Conservation (phyloP, 768 basidiomycete species). For the Daedaleopsis nitida region DNA sequence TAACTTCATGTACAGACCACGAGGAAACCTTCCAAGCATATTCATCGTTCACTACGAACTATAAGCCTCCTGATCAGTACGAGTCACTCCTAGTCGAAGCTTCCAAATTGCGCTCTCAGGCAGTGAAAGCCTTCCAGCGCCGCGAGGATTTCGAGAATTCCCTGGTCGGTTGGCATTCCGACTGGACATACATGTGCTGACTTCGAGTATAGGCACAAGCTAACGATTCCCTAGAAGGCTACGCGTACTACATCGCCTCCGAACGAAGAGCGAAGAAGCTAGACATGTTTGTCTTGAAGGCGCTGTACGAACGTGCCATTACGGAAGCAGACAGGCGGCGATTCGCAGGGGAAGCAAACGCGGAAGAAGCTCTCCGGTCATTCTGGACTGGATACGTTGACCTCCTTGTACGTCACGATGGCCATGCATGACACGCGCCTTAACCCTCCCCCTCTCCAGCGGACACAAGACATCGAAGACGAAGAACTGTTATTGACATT, state of each 20-base stretch:
- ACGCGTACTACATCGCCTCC: conserved; percentile 59
- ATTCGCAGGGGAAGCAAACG: conserved; percentile 53
- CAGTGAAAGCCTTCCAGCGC: conserved; percentile 60
- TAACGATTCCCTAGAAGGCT: conserved; percentile 55
- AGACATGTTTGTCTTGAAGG: conserved; percentile 55
- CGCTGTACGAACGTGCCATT: conserved; percentile 75
- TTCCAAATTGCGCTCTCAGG: conserved; percentile 66
- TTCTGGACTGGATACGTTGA: conserved; percentile 82
- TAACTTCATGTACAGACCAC: conserved; percentile 48
- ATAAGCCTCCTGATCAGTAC: conserved; percentile 75
- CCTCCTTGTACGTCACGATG: conserved; percentile 53
- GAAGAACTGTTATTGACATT: conserved; percentile 46
- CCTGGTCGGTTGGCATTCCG: conserved; percentile 48
- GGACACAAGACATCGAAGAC: conserved; percentile 46
- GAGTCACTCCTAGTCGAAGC: conserved; percentile 75
- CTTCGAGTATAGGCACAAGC: conserved; percentile 20
- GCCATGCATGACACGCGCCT: neutral
- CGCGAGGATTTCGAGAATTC: conserved; percentile 63
- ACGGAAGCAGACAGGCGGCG: conserved; percentile 66
- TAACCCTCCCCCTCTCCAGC: conserved; percentile 34
- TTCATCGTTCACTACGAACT: conserved; percentile 84
- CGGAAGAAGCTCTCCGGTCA: conserved; percentile 57
- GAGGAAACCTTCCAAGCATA: conserved; percentile 85
- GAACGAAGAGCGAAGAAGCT: conserved; percentile 65
- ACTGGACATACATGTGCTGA: conserved; percentile 17